Conservation (phyloP, 1,139 yeast genomes). For the Pichia sp. region DNA sequence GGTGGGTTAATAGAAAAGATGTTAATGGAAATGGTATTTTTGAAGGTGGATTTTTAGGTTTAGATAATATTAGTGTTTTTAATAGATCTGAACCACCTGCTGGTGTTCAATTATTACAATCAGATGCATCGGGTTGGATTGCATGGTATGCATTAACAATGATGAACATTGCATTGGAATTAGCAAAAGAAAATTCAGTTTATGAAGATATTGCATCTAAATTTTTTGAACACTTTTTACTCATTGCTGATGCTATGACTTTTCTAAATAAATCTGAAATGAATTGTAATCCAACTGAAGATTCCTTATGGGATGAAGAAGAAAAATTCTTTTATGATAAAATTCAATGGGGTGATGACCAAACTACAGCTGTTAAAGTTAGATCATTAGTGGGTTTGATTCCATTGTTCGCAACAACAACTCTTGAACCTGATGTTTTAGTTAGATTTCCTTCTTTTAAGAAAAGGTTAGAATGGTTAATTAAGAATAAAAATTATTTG, state of each 20-base stretch:
- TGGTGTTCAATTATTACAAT: slow-evolving; percentile 88
- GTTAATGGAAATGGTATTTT: slow-evolving; percentile 83
- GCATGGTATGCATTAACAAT: slow-evolving; percentile 88
- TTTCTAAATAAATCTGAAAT: slow-evolving; percentile 44
- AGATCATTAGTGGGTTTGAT: slow-evolving; percentile 89
- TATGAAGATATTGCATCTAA: slow-evolving; percentile 95
- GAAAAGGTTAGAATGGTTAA: slow-evolving; percentile 82
- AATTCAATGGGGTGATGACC: slow-evolving; percentile 73
- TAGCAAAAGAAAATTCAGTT: slow-evolving; percentile 79
- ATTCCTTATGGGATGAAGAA: slow-evolving; percentile 83
- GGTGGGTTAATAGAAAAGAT: slow-evolving; percentile 98
- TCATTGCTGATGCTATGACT: slow-evolving; percentile 95
- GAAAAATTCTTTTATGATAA: slow-evolving; percentile 92
- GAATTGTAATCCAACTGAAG: slow-evolving; percentile 42
- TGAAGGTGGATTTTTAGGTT: slow-evolving; percentile 92
- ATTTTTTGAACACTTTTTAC: slow-evolving; percentile 87
- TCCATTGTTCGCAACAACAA: slow-evolving; percentile 86
- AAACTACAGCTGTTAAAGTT: slow-evolving; percentile 73
- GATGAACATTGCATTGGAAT: slow-evolving; percentile 89
- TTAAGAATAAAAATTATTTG: slow-evolving; percentile 62
- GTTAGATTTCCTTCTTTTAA: slow-evolving; percentile 79
- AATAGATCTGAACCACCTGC: slow-evolving; percentile 96
- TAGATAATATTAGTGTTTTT: slow-evolving; percentile 91
- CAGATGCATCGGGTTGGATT: slow-evolving; percentile 99
- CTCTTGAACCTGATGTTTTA: slow-evolving; percentile 81